phyloP scores from a whole-genome alignment of 2,329 filamentous ascomycete species.

The Piedraia hortae region DNA sequence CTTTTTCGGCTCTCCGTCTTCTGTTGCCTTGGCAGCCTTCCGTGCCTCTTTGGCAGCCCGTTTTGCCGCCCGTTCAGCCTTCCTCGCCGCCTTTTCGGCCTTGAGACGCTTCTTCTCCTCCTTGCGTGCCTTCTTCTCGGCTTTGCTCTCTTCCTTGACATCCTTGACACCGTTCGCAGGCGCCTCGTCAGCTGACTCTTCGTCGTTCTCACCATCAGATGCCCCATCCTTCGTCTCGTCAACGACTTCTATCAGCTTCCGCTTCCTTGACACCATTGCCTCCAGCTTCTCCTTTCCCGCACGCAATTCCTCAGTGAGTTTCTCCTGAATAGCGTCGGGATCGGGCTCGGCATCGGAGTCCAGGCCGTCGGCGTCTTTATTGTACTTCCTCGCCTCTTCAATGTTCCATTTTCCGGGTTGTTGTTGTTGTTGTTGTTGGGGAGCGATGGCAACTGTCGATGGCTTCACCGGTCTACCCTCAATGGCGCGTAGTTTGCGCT shows the following conservation, averaged over 20 bases:
- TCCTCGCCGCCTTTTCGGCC: conserved; percentile 6
- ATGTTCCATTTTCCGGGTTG: conserved; percentile 58
- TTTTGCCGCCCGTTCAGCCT: conserved; percentile 10
- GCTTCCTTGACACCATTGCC: conserved; percentile 15
- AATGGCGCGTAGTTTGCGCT: conserved; percentile 46
- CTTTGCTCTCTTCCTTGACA: conserved; percentile 3
- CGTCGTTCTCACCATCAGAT: conserved; percentile 15
- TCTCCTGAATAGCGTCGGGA: too few species aligned
- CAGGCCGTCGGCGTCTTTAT: conserved; percentile 72
- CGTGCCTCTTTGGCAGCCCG: conserved; percentile 12
- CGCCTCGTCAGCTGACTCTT: conserved; percentile 10
- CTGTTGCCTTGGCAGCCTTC: conserved; percentile 24
- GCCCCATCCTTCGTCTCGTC: conserved; percentile 10
- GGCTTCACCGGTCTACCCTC: conserved; percentile 76
- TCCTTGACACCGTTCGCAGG: conserved; percentile 4
- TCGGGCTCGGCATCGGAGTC: conserved; percentile 36
- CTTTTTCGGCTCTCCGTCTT: conserved; percentile 13
- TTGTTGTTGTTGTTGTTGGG: conserved; percentile 33
- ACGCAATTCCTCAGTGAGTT: too few species aligned
- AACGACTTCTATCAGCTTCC: conserved; percentile 22
- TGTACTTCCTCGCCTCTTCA: conserved; percentile 85
- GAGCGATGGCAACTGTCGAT: conserved; percentile 46
- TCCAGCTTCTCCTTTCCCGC: conserved; percentile 21
- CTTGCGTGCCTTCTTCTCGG: conserved; percentile 8
- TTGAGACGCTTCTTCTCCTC: conserved; percentile 8